phyloP scores from a whole-genome alignment of 179 eudicot genomes.

The Actinidia polygama region DNA sequence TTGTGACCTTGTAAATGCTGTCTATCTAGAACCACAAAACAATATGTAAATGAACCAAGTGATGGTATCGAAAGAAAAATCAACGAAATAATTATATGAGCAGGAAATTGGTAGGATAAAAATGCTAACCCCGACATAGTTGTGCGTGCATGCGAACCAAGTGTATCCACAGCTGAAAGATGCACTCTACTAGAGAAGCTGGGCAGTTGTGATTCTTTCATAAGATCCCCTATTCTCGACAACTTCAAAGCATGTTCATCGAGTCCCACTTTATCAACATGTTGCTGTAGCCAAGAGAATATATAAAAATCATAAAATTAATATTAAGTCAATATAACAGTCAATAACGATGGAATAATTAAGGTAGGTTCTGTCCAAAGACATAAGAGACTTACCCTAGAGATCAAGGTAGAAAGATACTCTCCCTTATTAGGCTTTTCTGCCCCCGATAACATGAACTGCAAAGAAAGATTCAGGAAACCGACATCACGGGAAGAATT shows the following conservation, averaged over 20 bases:
- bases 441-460: conserved; percentile 78
- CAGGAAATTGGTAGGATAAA: conserved; percentile 11
- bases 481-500: conserved; percentile 13
- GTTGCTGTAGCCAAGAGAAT: conserved; percentile 39
- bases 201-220: conserved; percentile 35
- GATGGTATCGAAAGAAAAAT: background rate
- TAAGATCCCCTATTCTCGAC: conserved; percentile 36
- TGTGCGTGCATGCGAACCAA: conserved; percentile 37
- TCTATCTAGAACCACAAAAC: too few species aligned
- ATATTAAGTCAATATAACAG: background rate
- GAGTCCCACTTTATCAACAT: conserved; percentile 39
- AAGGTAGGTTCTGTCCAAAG: background rate
- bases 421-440: conserved; percentile 59
- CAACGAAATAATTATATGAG: conserved; percentile 7
- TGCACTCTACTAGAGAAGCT: conserved; percentile 41
- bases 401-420: conserved; percentile 55
- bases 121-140: conserved; percentile 41
- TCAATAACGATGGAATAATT: conserved; percentile 7
- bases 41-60: too few species aligned
- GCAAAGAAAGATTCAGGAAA: conserved; percentile 20
- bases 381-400: conserved; percentile 46
- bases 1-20: too few species aligned
- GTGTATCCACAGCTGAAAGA: conserved; percentile 37
- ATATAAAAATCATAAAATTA: background rate
- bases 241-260: conserved; percentile 30